These are phyloP conservation scores for Corylus americana DNA, from an alignment of 306 rosid genomes.

Conservation along the genomic window DNA sequence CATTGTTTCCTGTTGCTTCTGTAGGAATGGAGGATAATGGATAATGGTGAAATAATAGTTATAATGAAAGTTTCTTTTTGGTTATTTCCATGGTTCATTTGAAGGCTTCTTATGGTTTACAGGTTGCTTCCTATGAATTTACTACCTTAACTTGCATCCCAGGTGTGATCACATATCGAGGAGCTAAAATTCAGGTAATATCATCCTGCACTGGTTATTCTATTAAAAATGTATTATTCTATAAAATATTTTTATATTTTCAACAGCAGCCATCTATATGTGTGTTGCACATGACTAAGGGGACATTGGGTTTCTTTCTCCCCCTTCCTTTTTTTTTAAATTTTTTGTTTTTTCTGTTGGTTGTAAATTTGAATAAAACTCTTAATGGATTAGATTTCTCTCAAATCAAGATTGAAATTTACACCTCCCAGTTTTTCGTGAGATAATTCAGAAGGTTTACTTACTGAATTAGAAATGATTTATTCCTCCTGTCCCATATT, in stretches of 20 bases:
- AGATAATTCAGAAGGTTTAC: neutral
- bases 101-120: conserved; percentile 33
- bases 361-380: neutral
- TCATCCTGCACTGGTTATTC: neutral
- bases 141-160: conserved; percentile 98
- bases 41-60: neutral
- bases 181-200: conserved; percentile 94
- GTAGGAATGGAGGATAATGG: neutral
- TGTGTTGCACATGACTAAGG: neutral
- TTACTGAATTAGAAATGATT: neutral
- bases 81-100: conserved; percentile 21
- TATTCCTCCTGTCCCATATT: neutral
- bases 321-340: neutral
- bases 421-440: neutral
- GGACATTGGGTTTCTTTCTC: neutral
- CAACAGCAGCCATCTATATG: neutral
- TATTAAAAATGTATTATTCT: neutral
- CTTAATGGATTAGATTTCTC: neutral
- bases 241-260: neutral
- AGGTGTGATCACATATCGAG: conserved; percentile 85
- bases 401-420: neutral
- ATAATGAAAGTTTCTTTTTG: conserved; percentile 7
- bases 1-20: neutral
- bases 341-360: neutral
- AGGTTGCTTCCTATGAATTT: conserved; percentile 99